Evolutionary conservation across 1,139 yeast genomes (phyloP), one percentile per base, ranked within the genome.

Genomic region (Hansenula lynferdii): DNA sequence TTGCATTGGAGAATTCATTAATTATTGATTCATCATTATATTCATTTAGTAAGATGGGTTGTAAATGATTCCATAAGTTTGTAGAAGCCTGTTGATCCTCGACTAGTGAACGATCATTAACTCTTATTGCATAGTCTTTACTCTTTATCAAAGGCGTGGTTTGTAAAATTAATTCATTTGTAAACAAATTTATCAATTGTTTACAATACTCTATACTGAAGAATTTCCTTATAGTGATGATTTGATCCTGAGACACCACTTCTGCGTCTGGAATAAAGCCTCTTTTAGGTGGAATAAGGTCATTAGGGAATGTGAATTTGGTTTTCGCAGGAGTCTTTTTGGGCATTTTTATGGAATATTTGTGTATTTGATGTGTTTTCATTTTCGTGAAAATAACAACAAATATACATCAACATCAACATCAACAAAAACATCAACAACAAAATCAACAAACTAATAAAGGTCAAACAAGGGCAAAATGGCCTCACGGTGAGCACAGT

Each of bases 61-160:
- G 46, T 22, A 77, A 56, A 42, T 70, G 70, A 11, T 49, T 44
- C 80, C 81, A 77, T 16, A 79, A 53, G 5, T 53, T 50, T 5
- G 54, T 49, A 1, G 82, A 66, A 0, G 77, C 61, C 0, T 44
- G 45, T 1, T 44, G 34, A 49, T 77, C 80, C 5, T 59, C 60
- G 8, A 72, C 45, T 3, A 69, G 56, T 6, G 67, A 61, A 20
- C 86, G 56, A 48, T 78, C 85, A 48, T 80, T 80, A 29, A 69
- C 70, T 27, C 86, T 60, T 0, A 77, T 75, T 2, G 85, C 85
- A 48, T 77, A 79, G 16, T 68, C 73, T 46, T 64, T 73, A 31
- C 72, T 67, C 42, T 74, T 75, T 18, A 66, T 56, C 34, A 70
- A 46, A 0, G 77, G 77, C 0, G 81, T 75, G 0, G 78, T 72